phyloP scores from a whole-genome alignment of 495 filamentous ascomycete species.

The Xylaria longipes region DNA sequence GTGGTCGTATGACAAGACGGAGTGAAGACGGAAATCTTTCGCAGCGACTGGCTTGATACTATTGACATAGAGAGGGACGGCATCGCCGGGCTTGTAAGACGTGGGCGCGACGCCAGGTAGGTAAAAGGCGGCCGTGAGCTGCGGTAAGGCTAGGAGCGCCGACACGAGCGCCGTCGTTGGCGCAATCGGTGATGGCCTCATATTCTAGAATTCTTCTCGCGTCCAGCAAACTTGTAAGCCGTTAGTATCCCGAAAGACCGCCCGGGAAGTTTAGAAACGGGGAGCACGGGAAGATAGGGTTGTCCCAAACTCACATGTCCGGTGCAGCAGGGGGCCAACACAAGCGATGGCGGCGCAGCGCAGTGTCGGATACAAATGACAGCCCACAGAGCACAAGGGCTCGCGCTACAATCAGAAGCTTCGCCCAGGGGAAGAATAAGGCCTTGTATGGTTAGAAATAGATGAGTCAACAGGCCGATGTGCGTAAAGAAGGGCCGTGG shows the following conservation, averaged over 20 bases:
- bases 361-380: background rate
- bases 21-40: slow-evolving; percentile 77
- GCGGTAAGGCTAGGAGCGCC: slow-evolving; percentile 52
- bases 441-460: background rate
- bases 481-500: background rate
- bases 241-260: background rate
- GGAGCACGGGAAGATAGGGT: background rate
- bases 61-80: slow-evolving; percentile 92
- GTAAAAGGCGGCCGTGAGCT: slow-evolving; percentile 82
- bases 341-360: slow-evolving; percentile 5
- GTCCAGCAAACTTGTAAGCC: background rate
- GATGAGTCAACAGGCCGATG: background rate
- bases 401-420: background rate
- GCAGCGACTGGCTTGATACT: slow-evolving; percentile 85
- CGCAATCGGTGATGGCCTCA: slow-evolving; percentile 56
- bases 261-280: background rate
- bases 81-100: slow-evolving; percentile 76
- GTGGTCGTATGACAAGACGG: slow-evolving; percentile 95
- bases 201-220: slow-evolving; percentile 34
- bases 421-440: background rate
- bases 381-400: slow-evolving; percentile 20
- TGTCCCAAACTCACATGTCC: slow-evolving; percentile 4
- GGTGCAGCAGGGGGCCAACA: background rate
- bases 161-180: slow-evolving; percentile 55
- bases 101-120: slow-evolving; percentile 96